Evolutionary conservation across 352 stramenopile species (phyloP), one percentile per base, ranked within the genome.

Genomic region (Pythium grandisporangium): DNA sequence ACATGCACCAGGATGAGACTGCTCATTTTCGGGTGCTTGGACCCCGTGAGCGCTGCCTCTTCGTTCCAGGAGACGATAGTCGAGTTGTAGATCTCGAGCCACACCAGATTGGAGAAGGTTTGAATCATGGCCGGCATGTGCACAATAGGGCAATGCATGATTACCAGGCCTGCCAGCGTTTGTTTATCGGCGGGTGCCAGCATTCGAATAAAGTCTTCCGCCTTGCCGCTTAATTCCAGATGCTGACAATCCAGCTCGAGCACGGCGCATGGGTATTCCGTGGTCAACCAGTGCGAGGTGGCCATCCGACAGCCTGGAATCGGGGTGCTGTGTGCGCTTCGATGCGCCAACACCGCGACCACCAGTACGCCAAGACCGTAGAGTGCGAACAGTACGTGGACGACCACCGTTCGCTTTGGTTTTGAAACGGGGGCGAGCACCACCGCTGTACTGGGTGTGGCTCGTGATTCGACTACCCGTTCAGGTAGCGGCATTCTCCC

Each of bases 51-150:
- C 24, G 46, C 42, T 5, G 46, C 42, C 6, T 44, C 25, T 3
- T 38, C 35, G 1, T 22, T 8, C 52, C 52, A 61, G 4, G 39
- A 26, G 12, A 47, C 29, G 4, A 57, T 23, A 4, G 48, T 57
- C 14, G 41, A 52, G 42, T 61, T 61, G 42, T 47, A 51, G 16
- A 61, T 40, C 33, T 61, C 50, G 27, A 57, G 32, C 32, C 37
- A 42, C 5, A 43, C 12, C 22, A 63, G 27, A 22, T 48, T 45
- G 6, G 19, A 17, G 34, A 58, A 58, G 5, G n/a, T 14, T 8
- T 43, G 26, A 3, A 63, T n/a, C 2, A 13, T 27, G 1, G 35
- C 6, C 3, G 55, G 41, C 26, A 61, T 64, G 13, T n/a, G 19
- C 10, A 53, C 12, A 2, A 5, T 10, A 2, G 21, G 40, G 20